These are phyloP conservation scores for Diplodia sapinea DNA, from an alignment of 2,329 filamentous ascomycete species.

Conservation along the genomic window DNA sequence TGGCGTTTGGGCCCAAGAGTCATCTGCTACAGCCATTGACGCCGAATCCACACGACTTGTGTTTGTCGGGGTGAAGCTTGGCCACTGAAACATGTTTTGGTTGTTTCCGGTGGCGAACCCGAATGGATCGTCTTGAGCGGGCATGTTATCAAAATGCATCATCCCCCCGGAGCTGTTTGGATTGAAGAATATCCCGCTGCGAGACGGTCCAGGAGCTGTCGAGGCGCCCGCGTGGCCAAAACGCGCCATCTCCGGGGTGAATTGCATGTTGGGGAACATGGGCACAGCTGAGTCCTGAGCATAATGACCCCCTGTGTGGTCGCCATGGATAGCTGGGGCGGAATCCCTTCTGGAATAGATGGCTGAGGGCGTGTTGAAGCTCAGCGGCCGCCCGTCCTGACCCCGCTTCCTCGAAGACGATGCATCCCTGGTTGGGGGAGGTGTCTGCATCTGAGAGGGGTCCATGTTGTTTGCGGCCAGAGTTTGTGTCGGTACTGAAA, in stretches of 20 bases:
- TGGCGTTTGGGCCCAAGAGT: slow-evolving; percentile 24
- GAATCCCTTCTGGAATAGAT: slow-evolving; percentile 27
- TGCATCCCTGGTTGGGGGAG: slow-evolving; percentile 63
- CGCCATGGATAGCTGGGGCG: slow-evolving; percentile 3
- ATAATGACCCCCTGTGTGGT: background rate
- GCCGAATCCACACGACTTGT: slow-evolving; percentile 19
- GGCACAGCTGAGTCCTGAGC: slow-evolving; percentile 42
- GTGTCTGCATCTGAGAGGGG: slow-evolving; percentile 63
- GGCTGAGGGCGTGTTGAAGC: slow-evolving; percentile 28
- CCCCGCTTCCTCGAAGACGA: slow-evolving; percentile 56
- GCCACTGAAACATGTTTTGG: slow-evolving; percentile 7
- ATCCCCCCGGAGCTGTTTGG: slow-evolving; percentile 32
- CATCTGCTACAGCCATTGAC: slow-evolving; percentile 17
- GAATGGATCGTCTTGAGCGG: slow-evolving; percentile 31
- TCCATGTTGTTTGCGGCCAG: slow-evolving; percentile 41
- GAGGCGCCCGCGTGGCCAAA: slow-evolving; percentile 59
- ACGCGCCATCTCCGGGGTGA: slow-evolving; percentile 64
- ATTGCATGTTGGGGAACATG: slow-evolving; percentile 61
- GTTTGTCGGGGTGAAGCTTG: slow-evolving; percentile 1
- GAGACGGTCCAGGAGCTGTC: slow-evolving; percentile 63
- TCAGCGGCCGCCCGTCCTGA: slow-evolving; percentile 32
- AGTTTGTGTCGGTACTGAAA: background rate
- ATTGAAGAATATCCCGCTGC: slow-evolving; percentile 51
- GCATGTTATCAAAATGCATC: slow-evolving; percentile 1
- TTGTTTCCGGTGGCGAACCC: background rate